Percentiles rank a stretch among this genome's conserved stretches.
These are phyloP conservation scores for Boletellus sp. DNA, from an alignment of 768 basidiomycete species.

Conservation along the genomic window DNA sequence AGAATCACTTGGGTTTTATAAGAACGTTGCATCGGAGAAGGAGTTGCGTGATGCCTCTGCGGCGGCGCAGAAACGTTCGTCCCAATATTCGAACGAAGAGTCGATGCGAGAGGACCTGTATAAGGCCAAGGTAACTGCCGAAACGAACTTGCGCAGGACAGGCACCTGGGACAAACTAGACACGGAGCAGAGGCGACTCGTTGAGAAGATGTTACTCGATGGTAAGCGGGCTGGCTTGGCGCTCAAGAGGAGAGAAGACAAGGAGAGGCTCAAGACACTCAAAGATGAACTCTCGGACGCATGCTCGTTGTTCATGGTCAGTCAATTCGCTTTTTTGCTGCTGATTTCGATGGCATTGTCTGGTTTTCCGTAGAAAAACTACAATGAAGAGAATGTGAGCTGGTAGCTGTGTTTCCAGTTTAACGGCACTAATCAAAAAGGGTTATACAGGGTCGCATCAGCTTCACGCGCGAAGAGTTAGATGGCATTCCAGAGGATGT, in stretches of 20 bases:
- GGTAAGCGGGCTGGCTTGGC: conserved; percentile 75
- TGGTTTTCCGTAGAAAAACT: conserved; percentile 59
- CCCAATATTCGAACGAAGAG: conserved; percentile 70
- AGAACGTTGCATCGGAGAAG: conserved; percentile 73
- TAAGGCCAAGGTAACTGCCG: conserved; percentile 64
- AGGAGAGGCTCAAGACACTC: conserved; percentile 51
- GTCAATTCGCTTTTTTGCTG: conserved; percentile 23
- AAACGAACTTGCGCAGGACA: conserved; percentile 61
- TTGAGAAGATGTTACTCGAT: conserved; percentile 75
- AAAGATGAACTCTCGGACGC: conserved; percentile 75
- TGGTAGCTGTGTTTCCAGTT: neutral
- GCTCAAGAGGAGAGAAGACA: conserved; percentile 57
- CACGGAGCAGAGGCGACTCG: conserved; percentile 67
- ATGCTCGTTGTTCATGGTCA: conserved; percentile 70
- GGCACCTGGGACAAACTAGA: conserved; percentile 60
- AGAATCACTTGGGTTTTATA: conserved; percentile 73
- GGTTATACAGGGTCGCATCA: conserved; percentile 42
- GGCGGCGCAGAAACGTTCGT: conserved; percentile 65
- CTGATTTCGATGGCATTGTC: neutral
- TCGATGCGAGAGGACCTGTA: conserved; percentile 83
- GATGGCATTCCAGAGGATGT: conserved; percentile 80
- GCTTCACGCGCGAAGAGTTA: conserved; percentile 68
- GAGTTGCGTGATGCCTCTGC: conserved; percentile 78
- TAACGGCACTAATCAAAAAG: neutral
- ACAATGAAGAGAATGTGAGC: conserved; percentile 77